Evolutionary conservation across 306 rosid genomes (phyloP).

Genomic region (Pyrus pyrifolia): DNA sequence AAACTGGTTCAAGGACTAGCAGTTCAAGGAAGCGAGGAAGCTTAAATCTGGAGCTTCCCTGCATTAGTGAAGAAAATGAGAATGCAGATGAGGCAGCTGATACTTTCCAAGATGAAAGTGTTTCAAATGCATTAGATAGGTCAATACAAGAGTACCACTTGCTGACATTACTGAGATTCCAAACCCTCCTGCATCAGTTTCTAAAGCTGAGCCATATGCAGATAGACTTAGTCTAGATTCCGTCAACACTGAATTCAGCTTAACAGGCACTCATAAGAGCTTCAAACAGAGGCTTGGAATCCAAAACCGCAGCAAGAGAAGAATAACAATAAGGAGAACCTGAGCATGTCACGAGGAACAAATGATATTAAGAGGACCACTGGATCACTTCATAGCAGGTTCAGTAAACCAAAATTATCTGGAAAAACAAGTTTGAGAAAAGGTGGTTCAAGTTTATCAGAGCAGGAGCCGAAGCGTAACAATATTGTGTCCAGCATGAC

Average conservation of each 20-base stretch:
- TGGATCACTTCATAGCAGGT: conserved; percentile 36
- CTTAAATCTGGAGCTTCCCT: conserved; percentile 72
- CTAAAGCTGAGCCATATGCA: conserved; percentile 35
- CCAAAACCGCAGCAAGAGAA: conserved; percentile 31
- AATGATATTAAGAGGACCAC: conserved; percentile 40
- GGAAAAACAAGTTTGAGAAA: conserved; percentile 42
- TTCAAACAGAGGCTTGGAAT: conserved; percentile 40
- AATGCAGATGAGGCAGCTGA: conserved; percentile 53
- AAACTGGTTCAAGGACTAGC: conserved; percentile 39
- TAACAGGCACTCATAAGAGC: conserved; percentile 40
- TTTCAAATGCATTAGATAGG: conserved; percentile 12
- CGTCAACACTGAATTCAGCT: conserved; percentile 38
- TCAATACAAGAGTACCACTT: conserved; percentile 49
- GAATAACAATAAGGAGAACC: conserved; percentile 47
- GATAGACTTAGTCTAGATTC: conserved; percentile 47
- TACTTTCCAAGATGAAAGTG: conserved; percentile 30
- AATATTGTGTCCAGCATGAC: conserved; percentile 66
- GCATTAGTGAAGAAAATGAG: conserved; percentile 85
- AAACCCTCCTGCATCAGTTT: conserved; percentile 36
- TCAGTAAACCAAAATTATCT: conserved; percentile 53
- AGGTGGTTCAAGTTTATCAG: conserved; percentile 36
- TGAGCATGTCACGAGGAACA: conserved; percentile 37
- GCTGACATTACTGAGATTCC: conserved; percentile 42
- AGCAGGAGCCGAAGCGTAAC: conserved; percentile 36
- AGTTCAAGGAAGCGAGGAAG: conserved; percentile 65